Evolutionary conservation across 345 rosid species (phyloP), one percentile per base, ranked within the genome.

Genomic region (Gossypium rotundifolium): DNA sequence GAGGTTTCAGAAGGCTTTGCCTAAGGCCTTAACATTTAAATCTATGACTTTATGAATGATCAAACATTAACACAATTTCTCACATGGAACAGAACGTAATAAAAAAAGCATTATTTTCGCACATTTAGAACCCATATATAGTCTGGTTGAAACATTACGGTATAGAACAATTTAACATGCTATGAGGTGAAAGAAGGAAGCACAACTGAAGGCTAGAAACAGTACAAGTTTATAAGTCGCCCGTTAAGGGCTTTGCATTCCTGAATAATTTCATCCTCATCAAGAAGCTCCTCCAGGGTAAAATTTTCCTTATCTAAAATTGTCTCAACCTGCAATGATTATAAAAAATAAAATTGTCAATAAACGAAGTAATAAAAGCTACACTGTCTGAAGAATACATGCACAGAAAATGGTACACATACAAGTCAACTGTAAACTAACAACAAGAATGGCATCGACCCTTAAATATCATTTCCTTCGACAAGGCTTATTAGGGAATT

Each of bases 211-310:
- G 54, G 14, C 44, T 4, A 73, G 60, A 49, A 73, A 29, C 42
- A 11, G 78, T 91, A 94, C 98, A 89, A 94, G 80, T 88, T 91
- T 70, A 94, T 87, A 76, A 94, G 97, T 59, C 96, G 94, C 29
- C 90, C 89, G 52, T 94, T 91, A 25, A 91, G 81, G 48, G 94
- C 89, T 84, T 94, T 94, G 96, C 98, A 94, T 82, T 94, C 98
- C 84, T 94, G 98, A 83, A 94, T 94, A 45, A 94, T 87, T 80
- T 94, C 98, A 83, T 91, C 98, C 87, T 94, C 98, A 22, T 91
- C 94, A 70, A 94, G 94, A 84, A 94, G 96, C 84, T 94, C 98
- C 77, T 94, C 96, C 82, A 94, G 63, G 33, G 97, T 88, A 79
- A 86, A 91, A 74, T 84, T 84, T 10, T 88, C 96, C 84, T 91